Base-by-base conservation (phyloP, 1,284 basidiomycete species). In the Ganoderma leucocontextum region DNA sequence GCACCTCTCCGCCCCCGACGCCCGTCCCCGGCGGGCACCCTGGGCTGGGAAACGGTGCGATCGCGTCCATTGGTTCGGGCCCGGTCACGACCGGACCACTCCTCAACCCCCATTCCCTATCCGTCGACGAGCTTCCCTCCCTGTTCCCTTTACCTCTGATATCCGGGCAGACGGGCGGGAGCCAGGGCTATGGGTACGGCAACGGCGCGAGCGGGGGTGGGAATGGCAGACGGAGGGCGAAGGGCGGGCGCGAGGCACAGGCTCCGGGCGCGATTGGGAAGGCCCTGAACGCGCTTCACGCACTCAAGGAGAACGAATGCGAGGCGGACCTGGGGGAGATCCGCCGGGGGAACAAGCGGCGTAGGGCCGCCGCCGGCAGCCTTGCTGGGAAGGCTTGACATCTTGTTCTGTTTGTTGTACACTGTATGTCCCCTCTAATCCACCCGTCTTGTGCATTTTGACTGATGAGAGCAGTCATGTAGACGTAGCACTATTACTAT, bases 41-140 rank as follows among this genome's bases (percentile, higher is more conserved):
- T n/a, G 78, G 81, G 49, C 70, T 75, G n/a, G 74, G 72, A 12
- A 80, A 80, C 62, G 78, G 82, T 17, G 72, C 76, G 63, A 80
- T 76, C 60, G 71, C 75, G 70, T 79, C 74, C 60, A 84, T 83
- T 62, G 79, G 79, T 69, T 80, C 74, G 33, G 81, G 88, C 4
- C 86, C 89, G 7, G 86, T 91, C 67, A 89, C 89, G 0, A 83
- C 87, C 2, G 90, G 89, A 0, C 89, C 89, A 0, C 85, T 93
- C 75, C 85, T 87, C 19, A 94, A 93, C 75, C 93, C 92, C 4
- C 90, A 93, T 75, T 94, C 92, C 1, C 87, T 94, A 58, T 86
- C 90, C 3, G 89, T 94, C 52, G 93, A 95, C 73, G 93, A 95
- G 75, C 85, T 95, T 36, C 91, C 92, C 1, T 94, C 93, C 0